These are phyloP conservation scores for Geotrichum armillariae DNA, from an alignment of 1,139 yeast genomes.

Conservation along the genomic window DNA sequence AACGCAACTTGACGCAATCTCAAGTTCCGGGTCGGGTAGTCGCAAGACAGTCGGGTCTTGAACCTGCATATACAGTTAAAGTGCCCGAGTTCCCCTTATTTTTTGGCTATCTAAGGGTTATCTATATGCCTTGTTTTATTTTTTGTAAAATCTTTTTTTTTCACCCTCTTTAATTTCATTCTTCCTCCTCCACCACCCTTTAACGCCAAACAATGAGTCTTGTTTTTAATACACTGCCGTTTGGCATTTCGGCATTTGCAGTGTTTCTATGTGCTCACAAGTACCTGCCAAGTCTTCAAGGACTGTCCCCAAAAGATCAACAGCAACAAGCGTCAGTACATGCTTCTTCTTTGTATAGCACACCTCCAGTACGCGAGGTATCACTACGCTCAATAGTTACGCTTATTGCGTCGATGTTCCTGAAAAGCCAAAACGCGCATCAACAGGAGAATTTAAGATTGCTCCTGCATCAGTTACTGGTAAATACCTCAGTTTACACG, in stretches of 20 bases:
- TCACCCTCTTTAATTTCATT: background rate
- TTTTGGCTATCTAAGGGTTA: too few species aligned
- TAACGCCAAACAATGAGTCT: slow-evolving; percentile 12
- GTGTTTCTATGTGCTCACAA: slow-evolving; percentile 18
- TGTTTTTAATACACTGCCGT: slow-evolving; percentile 20
- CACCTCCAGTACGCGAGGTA: background rate
- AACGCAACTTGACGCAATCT: too few species aligned
- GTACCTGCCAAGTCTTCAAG: slow-evolving; percentile 9
- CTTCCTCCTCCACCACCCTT: background rate
- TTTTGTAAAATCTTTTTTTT: background rate
- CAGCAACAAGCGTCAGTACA: slow-evolving; percentile 8
- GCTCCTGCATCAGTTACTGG: slow-evolving; percentile 14
- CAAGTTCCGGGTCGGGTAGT: too few species aligned
- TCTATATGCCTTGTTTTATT: too few species aligned
- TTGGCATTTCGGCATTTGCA: slow-evolving; percentile 18
- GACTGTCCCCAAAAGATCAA: slow-evolving; percentile 1
- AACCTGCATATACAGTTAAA: too few species aligned
- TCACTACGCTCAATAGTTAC: background rate
- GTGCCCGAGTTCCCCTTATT: too few species aligned
- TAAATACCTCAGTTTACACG: slow-evolving; percentile 17
- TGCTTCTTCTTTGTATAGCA: slow-evolving; percentile 9
- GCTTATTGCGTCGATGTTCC: background rate
- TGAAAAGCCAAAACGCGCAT: background rate
- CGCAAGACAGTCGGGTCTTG: too few species aligned
- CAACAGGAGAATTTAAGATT: background rate